Evolutionary conservation across 2,329 filamentous ascomycete genomes (phyloP), one percentile per base, ranked within the genome.

Genomic region (Dactylellina haptotyla): DNA sequence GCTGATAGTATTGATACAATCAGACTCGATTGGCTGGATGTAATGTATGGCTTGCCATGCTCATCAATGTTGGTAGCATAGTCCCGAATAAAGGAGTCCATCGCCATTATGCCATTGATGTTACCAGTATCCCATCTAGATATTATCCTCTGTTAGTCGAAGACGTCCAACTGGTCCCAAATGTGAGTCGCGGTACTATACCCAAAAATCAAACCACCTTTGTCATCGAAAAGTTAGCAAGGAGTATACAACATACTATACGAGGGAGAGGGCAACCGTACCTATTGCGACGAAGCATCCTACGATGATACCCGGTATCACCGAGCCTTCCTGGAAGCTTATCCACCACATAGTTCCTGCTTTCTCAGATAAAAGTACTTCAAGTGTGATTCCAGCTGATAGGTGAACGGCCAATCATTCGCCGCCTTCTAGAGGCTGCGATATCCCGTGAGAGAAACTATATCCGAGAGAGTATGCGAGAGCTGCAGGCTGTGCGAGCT

Each of bases 1-100:
- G 88, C 88, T 0, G 89, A 92, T 16, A 93, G 84, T 76, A 92
- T 92, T 4, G 90, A 91, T 34, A 91, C 89, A 70, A 90, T 87
- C 41, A 87, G 83, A 0, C 89, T 89, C 46, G 86, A 83, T 75
- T 87, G 84, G 0, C 71, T 57, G 1, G 69, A 18, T n/a, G 69
- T 73, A 30, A 73, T 73, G 18, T 62, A 73, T 4, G 61, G 61
- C 20, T 63, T 58, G 9, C 71, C 65, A 46, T 63, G 34, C 5
- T 43, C 43, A 56, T 70, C 16, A 48, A 28, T 16, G 23, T 48
- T 75, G 32, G 59, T 69, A 18, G 51, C 30, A 51, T 54, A 58
- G 50, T 50, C 53, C 6, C n/a, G 23, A 9, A 37, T 37, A 20
- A 75, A 78, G 23, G 77, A 80, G 61, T 71, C 79, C 85, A 87